Evolutionary conservation across 257 asterid species (phyloP).

Genomic region (Nicotiana noctiflora): DNA sequence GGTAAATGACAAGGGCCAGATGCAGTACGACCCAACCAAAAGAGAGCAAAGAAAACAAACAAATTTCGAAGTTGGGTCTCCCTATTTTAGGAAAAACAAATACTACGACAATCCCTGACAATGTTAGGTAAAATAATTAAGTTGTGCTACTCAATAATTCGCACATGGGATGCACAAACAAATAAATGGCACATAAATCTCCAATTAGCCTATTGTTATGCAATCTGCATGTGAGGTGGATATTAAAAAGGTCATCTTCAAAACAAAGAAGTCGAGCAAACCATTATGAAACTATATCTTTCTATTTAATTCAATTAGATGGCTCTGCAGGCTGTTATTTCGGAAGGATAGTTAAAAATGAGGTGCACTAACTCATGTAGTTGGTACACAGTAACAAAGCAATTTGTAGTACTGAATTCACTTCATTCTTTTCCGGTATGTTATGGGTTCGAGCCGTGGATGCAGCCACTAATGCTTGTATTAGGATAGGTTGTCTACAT

Average conservation of each 20-base stretch:
- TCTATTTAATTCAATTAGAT: neutral
- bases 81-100: neutral
- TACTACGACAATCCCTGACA: neutral
- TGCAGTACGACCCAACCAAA: neutral
- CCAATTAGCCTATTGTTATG: neutral
- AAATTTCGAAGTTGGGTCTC: neutral
- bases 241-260: neutral
- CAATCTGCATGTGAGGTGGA: neutral
- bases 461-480: no score
- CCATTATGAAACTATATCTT: neutral
- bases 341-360: neutral
- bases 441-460: no score
- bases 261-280: neutral
- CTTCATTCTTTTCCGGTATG: constrained; percentile 36
- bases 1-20: neutral
- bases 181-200: neutral
- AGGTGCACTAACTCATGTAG: neutral
- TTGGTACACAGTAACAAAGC: neutral
- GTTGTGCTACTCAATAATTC: neutral
- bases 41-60: neutral
- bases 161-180: neutral
- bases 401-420: constrained; percentile 12
- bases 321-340: neutral
- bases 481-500: no score
- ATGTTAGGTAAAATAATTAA: neutral